Percentiles rank a stretch among this genome's conserved stretches.
These are phyloP conservation scores for Trichaptum fuscoviolaceum DNA, from an alignment of 768 basidiomycete species.

Conservation along the genomic window DNA sequence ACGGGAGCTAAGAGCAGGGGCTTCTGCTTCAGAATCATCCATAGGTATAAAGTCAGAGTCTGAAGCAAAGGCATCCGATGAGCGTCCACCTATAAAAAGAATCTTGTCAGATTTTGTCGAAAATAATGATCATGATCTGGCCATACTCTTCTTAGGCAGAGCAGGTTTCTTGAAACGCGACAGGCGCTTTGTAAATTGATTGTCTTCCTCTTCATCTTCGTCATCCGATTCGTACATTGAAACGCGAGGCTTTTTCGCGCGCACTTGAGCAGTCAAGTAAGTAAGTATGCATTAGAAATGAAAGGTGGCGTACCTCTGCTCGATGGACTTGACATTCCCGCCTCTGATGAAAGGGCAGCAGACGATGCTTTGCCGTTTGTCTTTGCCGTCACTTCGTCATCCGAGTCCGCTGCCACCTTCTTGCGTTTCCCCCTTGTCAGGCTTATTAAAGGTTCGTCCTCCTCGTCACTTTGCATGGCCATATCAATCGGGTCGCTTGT, in stretches of 20 bases:
- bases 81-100: background rate
- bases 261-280: constrained; percentile 27
- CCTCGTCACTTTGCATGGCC: constrained; percentile 55
- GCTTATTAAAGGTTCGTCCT: constrained; percentile 27
- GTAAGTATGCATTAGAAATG: background rate
- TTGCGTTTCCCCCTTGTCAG: constrained; percentile 53
- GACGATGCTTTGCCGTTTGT: background rate
- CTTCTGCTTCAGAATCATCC: constrained; percentile 57
- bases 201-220: constrained; percentile 32
- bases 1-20: constrained; percentile 34
- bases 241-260: constrained; percentile 58
- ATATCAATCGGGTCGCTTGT: constrained; percentile 77
- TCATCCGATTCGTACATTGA: constrained; percentile 40
- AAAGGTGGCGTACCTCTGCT: background rate
- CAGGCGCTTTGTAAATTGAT: constrained; percentile 53
- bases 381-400: constrained; percentile 41
- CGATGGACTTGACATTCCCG: background rate
- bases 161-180: constrained; percentile 59
- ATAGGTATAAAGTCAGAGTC: constrained; percentile 72
- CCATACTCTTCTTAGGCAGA: background rate
- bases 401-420: constrained; percentile 62
- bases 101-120: background rate
- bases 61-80: constrained; percentile 41
- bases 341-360: background rate
- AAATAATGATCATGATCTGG: background rate